Conservation (phyloP, 148 eudicot species). For the Cornus suecica region DNA sequence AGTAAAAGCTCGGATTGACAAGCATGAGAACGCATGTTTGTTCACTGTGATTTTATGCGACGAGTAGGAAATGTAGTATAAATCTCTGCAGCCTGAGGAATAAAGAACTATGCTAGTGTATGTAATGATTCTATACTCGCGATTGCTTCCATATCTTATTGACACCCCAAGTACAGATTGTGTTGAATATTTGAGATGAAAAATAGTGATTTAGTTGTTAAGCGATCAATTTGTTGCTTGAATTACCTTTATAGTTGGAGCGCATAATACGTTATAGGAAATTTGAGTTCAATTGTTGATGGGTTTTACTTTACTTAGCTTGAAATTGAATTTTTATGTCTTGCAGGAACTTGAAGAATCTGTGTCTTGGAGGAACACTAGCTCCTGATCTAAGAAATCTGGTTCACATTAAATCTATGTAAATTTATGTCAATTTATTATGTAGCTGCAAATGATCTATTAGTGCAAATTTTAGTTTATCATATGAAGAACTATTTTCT, state of each 20-base stretch:
- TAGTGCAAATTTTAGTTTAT: not conserved
- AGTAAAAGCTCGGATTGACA: no score
- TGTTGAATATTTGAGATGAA: no score
- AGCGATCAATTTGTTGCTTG: not conserved
- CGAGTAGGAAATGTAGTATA: no score
- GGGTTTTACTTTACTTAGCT: not conserved
- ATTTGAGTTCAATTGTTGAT: not conserved
- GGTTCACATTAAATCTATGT: constrained; percentile 66
- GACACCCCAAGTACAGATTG: no score
- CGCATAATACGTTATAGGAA: no score
- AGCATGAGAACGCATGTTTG: no score
- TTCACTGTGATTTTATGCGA: no score
- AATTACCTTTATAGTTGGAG: not conserved
- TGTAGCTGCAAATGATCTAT: not conserved
- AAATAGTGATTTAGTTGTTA: no score
- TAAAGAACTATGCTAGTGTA: no score
- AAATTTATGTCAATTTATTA: constrained; percentile 20
- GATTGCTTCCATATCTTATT: no score
- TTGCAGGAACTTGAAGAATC: constrained; percentile 68
- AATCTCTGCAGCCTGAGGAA: no score
- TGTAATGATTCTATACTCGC: no score
- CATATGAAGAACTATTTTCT: not conserved
- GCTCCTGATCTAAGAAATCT: constrained; percentile 59
- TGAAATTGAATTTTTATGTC: not conserved
- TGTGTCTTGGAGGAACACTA: constrained; percentile 69